Evolutionary conservation across 805 yeast species (phyloP).

Genomic region (Spathaspora sp.): DNA sequence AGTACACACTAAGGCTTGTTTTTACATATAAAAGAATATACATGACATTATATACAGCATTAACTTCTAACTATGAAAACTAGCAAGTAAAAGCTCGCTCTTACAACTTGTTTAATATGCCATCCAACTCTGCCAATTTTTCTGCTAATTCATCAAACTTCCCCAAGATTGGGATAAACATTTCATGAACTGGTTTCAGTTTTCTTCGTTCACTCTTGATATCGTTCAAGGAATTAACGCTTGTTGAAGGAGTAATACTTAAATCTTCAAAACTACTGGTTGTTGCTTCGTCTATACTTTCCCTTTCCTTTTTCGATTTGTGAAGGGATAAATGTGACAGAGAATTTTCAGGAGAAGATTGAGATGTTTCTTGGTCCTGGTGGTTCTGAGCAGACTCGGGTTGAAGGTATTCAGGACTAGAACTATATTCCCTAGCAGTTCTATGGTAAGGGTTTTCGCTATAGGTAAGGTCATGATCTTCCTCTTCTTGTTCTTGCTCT

Average conservation of each 20-base stretch:
- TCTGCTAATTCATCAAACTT: constrained; percentile 44
- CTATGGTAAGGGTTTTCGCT: constrained; percentile 6
- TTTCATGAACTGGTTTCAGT: constrained; percentile 41
- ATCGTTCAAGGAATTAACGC: constrained; percentile 24
- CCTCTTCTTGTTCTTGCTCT: constrained; percentile 6
- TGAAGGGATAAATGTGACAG: constrained; percentile 4
- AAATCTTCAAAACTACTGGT: constrained; percentile 1
- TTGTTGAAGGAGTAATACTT: constrained; percentile 33
- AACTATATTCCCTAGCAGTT: background rate
- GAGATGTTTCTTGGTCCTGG: background rate
- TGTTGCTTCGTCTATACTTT: constrained; percentile 1
- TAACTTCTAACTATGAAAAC: background rate
- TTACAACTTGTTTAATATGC: constrained; percentile 10
- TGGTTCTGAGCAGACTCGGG: background rate
- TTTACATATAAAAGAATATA: no score
- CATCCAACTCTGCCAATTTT: constrained; percentile 36
- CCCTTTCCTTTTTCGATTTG: constrained; percentile 2
- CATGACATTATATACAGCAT: background rate
- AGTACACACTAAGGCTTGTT: no score
- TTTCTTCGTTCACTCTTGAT: constrained; percentile 23
- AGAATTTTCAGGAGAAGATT: constrained; percentile 1
- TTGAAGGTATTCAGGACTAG: background rate
- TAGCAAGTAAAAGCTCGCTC: background rate
- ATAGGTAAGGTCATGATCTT: constrained; percentile 19
- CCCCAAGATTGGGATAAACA: constrained; percentile 56